Conservation (phyloP, 2,329 filamentous ascomycete species). For the Cadophora malorum region DNA sequence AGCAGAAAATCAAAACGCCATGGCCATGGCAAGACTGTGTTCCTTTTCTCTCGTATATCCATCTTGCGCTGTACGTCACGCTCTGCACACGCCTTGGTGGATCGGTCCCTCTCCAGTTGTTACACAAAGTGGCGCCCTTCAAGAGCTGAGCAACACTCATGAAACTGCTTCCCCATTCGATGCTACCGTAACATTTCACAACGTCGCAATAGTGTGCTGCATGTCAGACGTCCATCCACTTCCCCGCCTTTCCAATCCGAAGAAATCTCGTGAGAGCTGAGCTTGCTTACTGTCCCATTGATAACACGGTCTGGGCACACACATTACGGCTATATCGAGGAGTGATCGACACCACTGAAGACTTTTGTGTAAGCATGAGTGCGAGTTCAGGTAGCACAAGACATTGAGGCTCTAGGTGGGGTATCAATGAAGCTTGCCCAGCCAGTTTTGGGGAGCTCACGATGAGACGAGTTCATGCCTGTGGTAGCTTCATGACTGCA, state of each 20-base stretch:
- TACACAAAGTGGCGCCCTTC: constrained; percentile 1
- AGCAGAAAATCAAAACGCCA: background rate
- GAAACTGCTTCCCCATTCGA: background rate
- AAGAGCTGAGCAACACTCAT: background rate
- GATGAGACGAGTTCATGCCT: too few species aligned
- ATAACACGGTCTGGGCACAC: background rate
- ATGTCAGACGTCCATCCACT: constrained; percentile 4
- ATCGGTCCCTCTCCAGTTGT: background rate
- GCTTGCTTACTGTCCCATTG: background rate
- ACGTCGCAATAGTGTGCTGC: background rate
- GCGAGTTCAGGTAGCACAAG: background rate
- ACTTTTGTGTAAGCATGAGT: background rate
- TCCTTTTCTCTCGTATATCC: background rate
- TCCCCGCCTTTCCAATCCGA: background rate
- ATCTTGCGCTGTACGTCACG: background rate
- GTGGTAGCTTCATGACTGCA: background rate
- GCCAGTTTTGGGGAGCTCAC: background rate
- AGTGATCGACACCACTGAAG: background rate
- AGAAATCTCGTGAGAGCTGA: background rate
- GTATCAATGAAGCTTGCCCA: background rate
- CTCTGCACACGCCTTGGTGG: background rate
- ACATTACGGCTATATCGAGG: too few species aligned
- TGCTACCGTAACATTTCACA: background rate
- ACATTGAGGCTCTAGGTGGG: background rate
- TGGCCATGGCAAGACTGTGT: background rate